These are phyloP conservation scores for Penicillium pancosmium DNA, from an alignment of 495 filamentous ascomycete genomes.

Conservation along the genomic window DNA sequence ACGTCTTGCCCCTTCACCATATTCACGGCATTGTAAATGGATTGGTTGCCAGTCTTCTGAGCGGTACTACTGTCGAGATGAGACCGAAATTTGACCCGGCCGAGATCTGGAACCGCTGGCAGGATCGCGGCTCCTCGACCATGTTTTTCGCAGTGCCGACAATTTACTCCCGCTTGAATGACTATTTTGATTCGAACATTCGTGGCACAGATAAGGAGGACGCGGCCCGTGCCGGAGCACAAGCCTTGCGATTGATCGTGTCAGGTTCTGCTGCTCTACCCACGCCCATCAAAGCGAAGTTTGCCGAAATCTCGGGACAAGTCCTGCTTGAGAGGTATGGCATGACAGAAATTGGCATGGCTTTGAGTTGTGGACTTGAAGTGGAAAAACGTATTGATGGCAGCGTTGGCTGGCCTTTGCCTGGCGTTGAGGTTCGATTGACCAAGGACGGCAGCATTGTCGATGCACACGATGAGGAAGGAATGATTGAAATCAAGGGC, in stretches of 20 bases:
- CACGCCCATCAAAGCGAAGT: conserved; percentile 39
- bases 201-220: conserved; percentile 42
- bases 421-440: conserved; percentile 45
- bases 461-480: conserved; percentile 39
- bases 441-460: conserved; percentile 40
- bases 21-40: conserved; percentile 50
- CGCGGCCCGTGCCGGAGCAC: conserved; percentile 34
- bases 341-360: conserved; percentile 54
- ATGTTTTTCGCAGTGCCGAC: conserved; percentile 52
- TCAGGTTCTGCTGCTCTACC: conserved; percentile 31
- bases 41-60: conserved; percentile 40
- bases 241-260: conserved; percentile 41
- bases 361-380: conserved; percentile 46
- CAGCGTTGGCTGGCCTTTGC: conserved; percentile 50
- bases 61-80: conserved; percentile 47
- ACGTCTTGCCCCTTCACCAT: conserved; percentile 50
- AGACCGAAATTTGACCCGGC: conserved; percentile 48
- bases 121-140: conserved; percentile 39
- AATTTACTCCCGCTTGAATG: conserved; percentile 49
- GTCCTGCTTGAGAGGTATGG: conserved; percentile 48
- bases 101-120: conserved; percentile 48
- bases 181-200: conserved; percentile 47
- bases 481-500: conserved; percentile 51
- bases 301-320: conserved; percentile 45
- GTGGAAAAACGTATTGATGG: conserved; percentile 42